phyloP scores from a whole-genome alignment of 495 filamentous ascomycete species.

The Melanomma pulvis-pyrius region DNA sequence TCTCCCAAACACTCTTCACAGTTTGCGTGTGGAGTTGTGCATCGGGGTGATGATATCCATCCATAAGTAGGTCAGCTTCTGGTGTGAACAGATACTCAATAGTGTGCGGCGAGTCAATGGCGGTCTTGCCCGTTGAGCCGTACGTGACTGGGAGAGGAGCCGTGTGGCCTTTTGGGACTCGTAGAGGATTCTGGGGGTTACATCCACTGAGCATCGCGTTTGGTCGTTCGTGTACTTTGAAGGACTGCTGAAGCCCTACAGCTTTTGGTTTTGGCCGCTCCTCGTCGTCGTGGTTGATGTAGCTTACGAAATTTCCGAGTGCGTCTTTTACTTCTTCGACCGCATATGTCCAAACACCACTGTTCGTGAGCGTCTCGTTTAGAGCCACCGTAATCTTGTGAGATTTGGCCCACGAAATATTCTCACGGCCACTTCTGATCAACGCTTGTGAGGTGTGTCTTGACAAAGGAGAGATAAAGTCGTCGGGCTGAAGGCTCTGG shows the following conservation, averaged over 20 bases:
- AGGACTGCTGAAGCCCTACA: conserved; percentile 69
- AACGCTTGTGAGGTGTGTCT: conserved; percentile 58
- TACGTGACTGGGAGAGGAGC: conserved; percentile 74
- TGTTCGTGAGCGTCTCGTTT: conserved; percentile 79
- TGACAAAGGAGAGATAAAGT: conserved; percentile 72
- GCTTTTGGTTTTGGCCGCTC: conserved; percentile 59
- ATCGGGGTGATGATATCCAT: conserved; percentile 63
- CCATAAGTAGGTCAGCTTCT: conserved; percentile 62
- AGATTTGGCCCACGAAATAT: conserved; percentile 77
- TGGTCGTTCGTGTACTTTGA: conserved; percentile 86
- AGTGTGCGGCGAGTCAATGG: conserved; percentile 58
- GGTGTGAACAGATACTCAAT: conserved; percentile 72
- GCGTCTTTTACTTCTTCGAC: conserved; percentile 91
- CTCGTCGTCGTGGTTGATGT: conserved; percentile 67
- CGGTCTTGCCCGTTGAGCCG: conserved; percentile 58
- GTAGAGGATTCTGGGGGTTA: conserved; percentile 75
- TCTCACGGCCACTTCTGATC: conserved; percentile 58
- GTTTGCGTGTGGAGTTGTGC: conserved; percentile 56
- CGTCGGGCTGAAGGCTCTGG: conserved; percentile 89
- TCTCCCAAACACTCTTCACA: conserved; percentile 48
- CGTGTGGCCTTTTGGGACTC: conserved; percentile 72
- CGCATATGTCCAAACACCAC: conserved; percentile 83
- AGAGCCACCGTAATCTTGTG: conserved; percentile 76
- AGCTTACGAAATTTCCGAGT: conserved; percentile 83
- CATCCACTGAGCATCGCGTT: conserved; percentile 69